Evolutionary conservation across 345 rosid genomes (phyloP), one percentile per base, ranked within the genome.

Genomic region (Microcos paniculata): DNA sequence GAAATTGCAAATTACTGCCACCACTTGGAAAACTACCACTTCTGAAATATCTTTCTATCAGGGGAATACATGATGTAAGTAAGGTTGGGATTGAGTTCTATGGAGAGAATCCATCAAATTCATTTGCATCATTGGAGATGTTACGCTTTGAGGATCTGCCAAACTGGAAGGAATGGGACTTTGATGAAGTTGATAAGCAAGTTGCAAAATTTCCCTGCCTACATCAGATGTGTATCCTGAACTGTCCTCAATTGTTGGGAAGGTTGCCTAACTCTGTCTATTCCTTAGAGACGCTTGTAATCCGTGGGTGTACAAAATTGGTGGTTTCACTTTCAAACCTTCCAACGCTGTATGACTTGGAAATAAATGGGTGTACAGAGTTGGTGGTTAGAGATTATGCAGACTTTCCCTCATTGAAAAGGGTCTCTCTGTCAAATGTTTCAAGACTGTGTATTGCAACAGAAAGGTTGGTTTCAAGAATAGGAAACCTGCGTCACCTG

Each of bases 41-140:
- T 15, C 79, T 81, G 43, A 70, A 33, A 38, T 61, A 77, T 28
- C 58, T 81, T 80, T 49, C 21, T 19, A 62, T 81, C 21, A 18
- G 45, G 64, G 62, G 78, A 24, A 57, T 70, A 71, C 75, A 59
- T 58, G 75, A 38, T 11, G 57, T 79, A 15, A 21, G 56, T 38
- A 57, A 26, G 18, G 65, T 81, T 12, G 81, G 81, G 16, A 9
- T 28, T 23, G 67, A 78, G 71, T 75, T 78, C 57, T 65, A 8
- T 19, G 56, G 75, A 15, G 74, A 21, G 51, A n/a, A 31, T 6
- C 67, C 23, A 23, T 18, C 58, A 13, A 48, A 68, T 8, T 16
- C 73, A 40, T 82, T 79, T 23, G 48, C 59, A 15, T 76, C 80
- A 18, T 51, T 71, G 55, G 72, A 65, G 73, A 64, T 23, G 0